Conservation (phyloP, 371 early-diverging fungal genomes). For the Apophysomyces ossiformis region DNA sequence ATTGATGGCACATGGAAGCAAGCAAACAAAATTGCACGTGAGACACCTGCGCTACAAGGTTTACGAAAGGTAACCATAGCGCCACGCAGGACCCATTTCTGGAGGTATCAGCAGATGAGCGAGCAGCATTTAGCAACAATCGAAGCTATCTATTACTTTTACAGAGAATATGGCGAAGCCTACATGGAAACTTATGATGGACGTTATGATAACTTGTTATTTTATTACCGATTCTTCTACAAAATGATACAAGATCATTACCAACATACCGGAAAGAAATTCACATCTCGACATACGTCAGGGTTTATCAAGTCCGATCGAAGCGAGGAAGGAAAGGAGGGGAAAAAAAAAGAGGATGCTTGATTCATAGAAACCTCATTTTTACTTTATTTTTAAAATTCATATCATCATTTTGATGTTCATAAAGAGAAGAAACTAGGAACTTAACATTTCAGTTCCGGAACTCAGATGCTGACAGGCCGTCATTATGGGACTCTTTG, state of each 20-base stretch:
- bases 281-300: constrained; percentile 40
- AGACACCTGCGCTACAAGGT: constrained; percentile 47
- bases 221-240: constrained; percentile 88
- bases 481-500: too few relatives aligned
- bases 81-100: constrained; percentile 83
- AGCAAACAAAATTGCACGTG: constrained; percentile 73
- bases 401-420: too few relatives aligned
- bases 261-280: constrained; percentile 32
- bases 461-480: too few relatives aligned
- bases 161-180: constrained; percentile 68
- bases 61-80: constrained; percentile 64
- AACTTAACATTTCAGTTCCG: too few relatives aligned
- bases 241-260: constrained; percentile 84
- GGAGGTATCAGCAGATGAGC: constrained; percentile 85
- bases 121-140: constrained; percentile 86
- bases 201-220: constrained; percentile 84
- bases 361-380: background rate
- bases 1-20: constrained; percentile 96
- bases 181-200: constrained; percentile 64
- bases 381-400: too few relatives aligned
- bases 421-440: too few relatives aligned
- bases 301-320: constrained; percentile 35
- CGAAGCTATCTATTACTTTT: constrained; percentile 93
- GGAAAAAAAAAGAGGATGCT: background rate
- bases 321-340: constrained; percentile 2